Percentiles rank a stretch among this genome's conserved stretches.
Conservation (phyloP, 345 rosid genomes). For the Rhodomyrtus tomentosa region DNA sequence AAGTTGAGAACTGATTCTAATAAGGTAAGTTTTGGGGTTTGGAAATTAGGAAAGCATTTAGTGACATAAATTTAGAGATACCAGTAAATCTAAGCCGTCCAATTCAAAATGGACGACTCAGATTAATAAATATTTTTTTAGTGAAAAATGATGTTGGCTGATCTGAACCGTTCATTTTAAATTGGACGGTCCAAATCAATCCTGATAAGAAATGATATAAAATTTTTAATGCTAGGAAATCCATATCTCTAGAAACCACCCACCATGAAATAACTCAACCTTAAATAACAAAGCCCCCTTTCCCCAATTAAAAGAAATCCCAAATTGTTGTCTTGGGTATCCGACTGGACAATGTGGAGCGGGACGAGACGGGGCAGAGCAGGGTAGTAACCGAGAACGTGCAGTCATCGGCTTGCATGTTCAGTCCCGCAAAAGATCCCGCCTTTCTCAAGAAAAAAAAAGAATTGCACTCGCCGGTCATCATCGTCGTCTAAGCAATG, state of each 20-base stretch:
- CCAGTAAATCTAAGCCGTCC: no score
- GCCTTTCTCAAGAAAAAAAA: background rate
- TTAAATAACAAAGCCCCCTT: background rate
- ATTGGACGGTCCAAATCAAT: no score
- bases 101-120: no score
- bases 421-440: background rate
- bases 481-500: background rate
- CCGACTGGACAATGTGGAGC: fast-evolving
- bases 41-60: no score
- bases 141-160: no score
- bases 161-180: no score
- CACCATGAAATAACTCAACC: background rate
- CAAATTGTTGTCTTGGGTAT: background rate
- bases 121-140: no score
- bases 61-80: no score
- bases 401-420: fast-evolving
- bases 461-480: background rate
- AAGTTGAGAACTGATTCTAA: background rate
- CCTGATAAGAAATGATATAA: no score
- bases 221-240: no score
- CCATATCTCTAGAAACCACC: background rate
- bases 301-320: background rate
- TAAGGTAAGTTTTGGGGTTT: background rate
- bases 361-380: background rate
- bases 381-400: background rate